Conservation (phyloP, 108 stramenopile species). For the Poteriospumella lacustris region DNA sequence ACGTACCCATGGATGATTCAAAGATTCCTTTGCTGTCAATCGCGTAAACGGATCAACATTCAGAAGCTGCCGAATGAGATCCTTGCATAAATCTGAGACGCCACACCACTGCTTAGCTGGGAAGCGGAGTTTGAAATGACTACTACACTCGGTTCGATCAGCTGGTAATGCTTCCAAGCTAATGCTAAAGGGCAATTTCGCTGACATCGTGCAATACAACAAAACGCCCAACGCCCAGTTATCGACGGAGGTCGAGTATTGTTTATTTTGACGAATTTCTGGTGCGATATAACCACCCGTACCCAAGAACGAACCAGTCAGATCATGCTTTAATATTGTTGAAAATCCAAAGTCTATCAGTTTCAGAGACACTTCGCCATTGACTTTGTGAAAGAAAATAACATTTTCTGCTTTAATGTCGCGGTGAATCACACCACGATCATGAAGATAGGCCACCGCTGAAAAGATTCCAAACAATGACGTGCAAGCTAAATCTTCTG, state of each 20-base stretch:
- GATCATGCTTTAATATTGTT: constrained; percentile 23
- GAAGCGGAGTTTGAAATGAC: background rate
- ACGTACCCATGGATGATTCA: constrained; percentile 25
- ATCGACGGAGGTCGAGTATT: constrained; percentile 19
- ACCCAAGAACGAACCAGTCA: constrained; percentile 31
- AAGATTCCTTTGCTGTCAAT: constrained; percentile 25
- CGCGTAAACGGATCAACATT: constrained; percentile 14
- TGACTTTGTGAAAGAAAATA: background rate
- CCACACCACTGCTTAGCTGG: background rate
- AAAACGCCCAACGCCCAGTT: constrained; percentile 32
- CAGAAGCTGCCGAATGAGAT: constrained; percentile 10
- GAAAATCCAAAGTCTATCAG: constrained; percentile 32
- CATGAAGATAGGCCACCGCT: constrained; percentile 13
- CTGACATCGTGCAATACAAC: constrained; percentile 23
- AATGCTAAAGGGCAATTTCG: constrained; percentile 14
- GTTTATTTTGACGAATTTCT: constrained; percentile 31
- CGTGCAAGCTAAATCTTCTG: background rate
- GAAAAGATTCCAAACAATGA: constrained; percentile 1
- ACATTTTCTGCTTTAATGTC: constrained; percentile 22
- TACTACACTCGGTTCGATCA: background rate
- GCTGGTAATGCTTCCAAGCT: constrained; percentile 14
- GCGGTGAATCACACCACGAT: constrained; percentile 3
- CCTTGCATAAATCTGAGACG: background rate
- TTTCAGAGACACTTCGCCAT: background rate
- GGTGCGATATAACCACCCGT: constrained; percentile 32